Base-by-base conservation (phyloP, 148 eudicot genomes). In the Selenicereus undatus region DNA sequence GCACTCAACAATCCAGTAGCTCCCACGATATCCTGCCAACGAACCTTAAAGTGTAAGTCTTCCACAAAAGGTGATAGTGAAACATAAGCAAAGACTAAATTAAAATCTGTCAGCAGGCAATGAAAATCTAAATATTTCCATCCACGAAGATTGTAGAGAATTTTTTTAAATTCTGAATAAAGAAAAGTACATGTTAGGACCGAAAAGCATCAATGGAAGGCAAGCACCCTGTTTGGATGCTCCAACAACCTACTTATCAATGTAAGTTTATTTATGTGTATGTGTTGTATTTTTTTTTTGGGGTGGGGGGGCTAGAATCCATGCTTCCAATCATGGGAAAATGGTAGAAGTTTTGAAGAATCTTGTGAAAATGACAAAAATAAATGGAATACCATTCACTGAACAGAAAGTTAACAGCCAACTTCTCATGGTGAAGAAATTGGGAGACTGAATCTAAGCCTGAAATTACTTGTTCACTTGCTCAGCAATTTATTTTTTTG, bases 1-100 rank as follows among this genome's bases (percentile, higher is more conserved):
- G 84, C 39, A 83, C 98, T 94, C 90, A 90, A 84, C 90, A 96
- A 87, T 73, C 97, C 99, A 30, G 79, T 72, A 4, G 90, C 75
- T 82, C 97, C 99, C 69, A 96, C 77, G 86, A 96, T 89, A 58
- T 81, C 90, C 99, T 96, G 86, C 86, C 86, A 58, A 54, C 18
- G 48, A 60, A 50, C 18, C 60, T 39, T 27, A 26, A 3, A 27
- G 2, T 21, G 64, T 12, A 68, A 77, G 56, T 52, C 16, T 73
- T 72, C 27, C n/a, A 68, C 1, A 8, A 69, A 2, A 36, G 22
- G 9, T 11, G 9, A 30, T 32, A 32, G 4, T 66, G 17, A 66
- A n/a, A 66, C 35, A 66, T n/a, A 52, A 43, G 66, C 12, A 48
- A n/a, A 12, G 74, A 43, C 64, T 29, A 68, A 42, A 51, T 6